Evolutionary conservation across 805 yeast genomes (phyloP).

Genomic region (Saccharomycopsis sp.): DNA sequence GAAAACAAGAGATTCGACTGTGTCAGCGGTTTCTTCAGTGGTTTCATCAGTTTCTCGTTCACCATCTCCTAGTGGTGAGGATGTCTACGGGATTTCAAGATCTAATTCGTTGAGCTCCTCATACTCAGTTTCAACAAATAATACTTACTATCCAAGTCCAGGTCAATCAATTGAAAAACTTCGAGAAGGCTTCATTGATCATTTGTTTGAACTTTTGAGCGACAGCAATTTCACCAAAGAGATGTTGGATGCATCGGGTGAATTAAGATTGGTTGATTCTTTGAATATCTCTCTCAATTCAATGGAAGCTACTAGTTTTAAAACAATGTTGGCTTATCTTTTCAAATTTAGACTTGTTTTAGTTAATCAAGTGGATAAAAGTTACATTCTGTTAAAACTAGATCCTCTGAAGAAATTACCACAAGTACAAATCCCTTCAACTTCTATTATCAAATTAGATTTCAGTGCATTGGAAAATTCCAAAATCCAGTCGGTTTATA

Average conservation of each 20-base stretch:
- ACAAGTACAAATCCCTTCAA: constrained; percentile 17
- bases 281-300: constrained; percentile 10
- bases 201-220: constrained; percentile 6
- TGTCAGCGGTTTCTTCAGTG: constrained; percentile 11
- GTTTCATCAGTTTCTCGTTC: constrained; percentile 10
- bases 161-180: background rate
- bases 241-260: constrained; percentile 10
- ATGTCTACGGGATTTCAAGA: constrained; percentile 3
- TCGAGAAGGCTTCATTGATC: constrained; percentile 5
- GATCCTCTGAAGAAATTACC: constrained; percentile 10
- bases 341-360: constrained; percentile 13
- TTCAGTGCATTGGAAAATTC: constrained; percentile 3
- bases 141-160: constrained; percentile 11
- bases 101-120: constrained; percentile 14
- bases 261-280: constrained; percentile 18
- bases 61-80: background rate
- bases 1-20: background rate
- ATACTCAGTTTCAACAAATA: constrained; percentile 4
- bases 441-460: constrained; percentile 18
- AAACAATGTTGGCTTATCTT: constrained; percentile 10
- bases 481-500: constrained; percentile 7
- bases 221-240: constrained; percentile 2
- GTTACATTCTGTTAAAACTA: constrained; percentile 10
- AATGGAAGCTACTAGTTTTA: constrained; percentile 5
- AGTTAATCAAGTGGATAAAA: constrained; percentile 8